Base-by-base conservation (phyloP, 148 eudicot species). In the Beta vulgaris region DNA sequence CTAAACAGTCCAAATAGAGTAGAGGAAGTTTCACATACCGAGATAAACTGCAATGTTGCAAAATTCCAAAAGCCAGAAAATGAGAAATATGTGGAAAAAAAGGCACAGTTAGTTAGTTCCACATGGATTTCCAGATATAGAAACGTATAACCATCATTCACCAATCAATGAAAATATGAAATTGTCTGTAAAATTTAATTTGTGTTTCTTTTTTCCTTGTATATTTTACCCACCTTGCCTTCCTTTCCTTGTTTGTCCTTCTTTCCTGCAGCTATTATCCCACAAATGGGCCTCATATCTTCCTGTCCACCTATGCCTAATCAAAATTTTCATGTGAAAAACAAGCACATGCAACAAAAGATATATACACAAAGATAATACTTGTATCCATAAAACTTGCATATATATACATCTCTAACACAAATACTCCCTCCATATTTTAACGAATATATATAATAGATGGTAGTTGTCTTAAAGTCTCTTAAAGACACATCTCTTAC, bases 231-330 rank as follows among this genome's bases (percentile, higher is more conserved):
- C 63, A 91, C 97, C 97, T 91, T 91, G 97, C 58, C 93, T 86
- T 77, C 97, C 97, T 86, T 91, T 91, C 76, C 97, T 85, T 1
- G 97, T 91, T 75, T 91, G 93, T 31, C 97, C 97, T 76, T 91
- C 97, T 72, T 90, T 91, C 69, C 91, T 87, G 81, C 97, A 85
- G 73, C 92, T 90, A 69, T 88, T 91, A 68, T 91, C 97, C 97
- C 97, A 91, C 71, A 91, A 82, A 83, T 91, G 97, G 57, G 97
- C 97, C 75, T 91, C 97, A 43, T 89, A 91, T 82, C 97, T 86
- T 58, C 97, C 97, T 0, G 97, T 91, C 97, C 97, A 91, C 71
- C 97, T 83, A 80, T 91, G 97, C 80, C 96, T 91, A 21, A 14
- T 23, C 37, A 65, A 42, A 43, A 36, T 37, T 49, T 39, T 12